Evolutionary conservation across 78 protist species (phyloP), one percentile per base, ranked within the genome.

Genomic region (Polysphondylium violaceum): DNA sequence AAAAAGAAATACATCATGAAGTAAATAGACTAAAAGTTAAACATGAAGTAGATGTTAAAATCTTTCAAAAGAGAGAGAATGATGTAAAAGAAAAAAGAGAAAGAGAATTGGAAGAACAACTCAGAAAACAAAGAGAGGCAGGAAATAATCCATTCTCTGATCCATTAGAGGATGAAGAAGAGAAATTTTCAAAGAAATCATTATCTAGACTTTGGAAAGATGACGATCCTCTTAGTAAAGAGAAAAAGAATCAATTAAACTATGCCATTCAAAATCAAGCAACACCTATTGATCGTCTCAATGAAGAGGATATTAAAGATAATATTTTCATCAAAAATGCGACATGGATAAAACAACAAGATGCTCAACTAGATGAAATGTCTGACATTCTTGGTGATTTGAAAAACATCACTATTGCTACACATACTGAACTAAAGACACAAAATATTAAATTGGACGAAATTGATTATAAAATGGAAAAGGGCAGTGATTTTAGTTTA

Each of bases 331-430:
- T 83, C 11, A 44, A 83, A 43, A 38, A 50, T 17, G 58, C 91
- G 8, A 27, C 21, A 8, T 83, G 91, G 91, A 33, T 83, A 23
- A 23, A 83, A 60, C 16, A 12, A 41, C 78, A 83, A 27, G 91
- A 83, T 31, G 60, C 23, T 11, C 77, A 83, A n/a, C 23, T 83
- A 33, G 91, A 83, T 41, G 91, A 83, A 59, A 83, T 83, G 91
- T 12, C 27, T n/a, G 50, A 53, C 33, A 67, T 83, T 23, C 72
- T 83, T 1, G 14, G 35, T 6, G 91, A 83, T 14, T 61, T 83
- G 2, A 56, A 83, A 31, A 83, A 83, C 63, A 83, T 83, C 41
- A 47, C 60, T n/a, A 44, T 83, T 47, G 77, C 91, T 9, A 51
- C 64, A 2, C 77, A 83, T 16, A 63, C 72, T 3, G 91, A 83